Base-by-base conservation (phyloP, 768 basidiomycete genomes). In the Rickenella mellea region DNA sequence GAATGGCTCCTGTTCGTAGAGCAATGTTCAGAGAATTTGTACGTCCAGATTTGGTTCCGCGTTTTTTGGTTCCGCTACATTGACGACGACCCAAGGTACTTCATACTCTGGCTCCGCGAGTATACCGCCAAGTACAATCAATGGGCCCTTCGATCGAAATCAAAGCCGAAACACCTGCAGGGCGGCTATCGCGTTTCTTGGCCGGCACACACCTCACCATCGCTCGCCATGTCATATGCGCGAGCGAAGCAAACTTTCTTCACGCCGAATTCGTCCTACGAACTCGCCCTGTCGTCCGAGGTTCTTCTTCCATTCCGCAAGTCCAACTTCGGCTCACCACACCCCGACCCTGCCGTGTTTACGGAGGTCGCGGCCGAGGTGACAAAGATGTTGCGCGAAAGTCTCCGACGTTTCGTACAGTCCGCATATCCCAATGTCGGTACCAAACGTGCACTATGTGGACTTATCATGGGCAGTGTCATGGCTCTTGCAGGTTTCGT, bases 1-100 rank as follows among this genome's bases (percentile, higher is more conserved):
- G 86, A 89, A 60, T 89, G 84, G 71, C 64, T 88, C 41, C 66
- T 89, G 31, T 86, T 84, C 59, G 82, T 83, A 41, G 87, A 89
- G 50, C 71, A 70, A 42, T 70, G 70, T 36, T 76, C 82, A 19
- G 85, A 88, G 58, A 88, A 87, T 54, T 69, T 89, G 71, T 80
- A 49, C 58, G 74, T 62, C 5, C 9, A 14, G 20, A 14, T 43
- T 19, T 15, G 7, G 39, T 6, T 35, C 24, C 14, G 31, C 30
- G 33, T 51, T 19, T 26, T 24, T 40, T 22, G 31, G 19, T 43
- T 31, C 37, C 30, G 12, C 35, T 31, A 27, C 22, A 2, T 29
- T 28, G 45, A 46, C 47, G 45, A 35, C 46, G 12, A 45, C 21
- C 47, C 5, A 51, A 80, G 80, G 15, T 88, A 88, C 53, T 88